Evolutionary conservation across 495 filamentous ascomycete genomes (phyloP).

Genomic region (Hypoxylon trugodes): DNA sequence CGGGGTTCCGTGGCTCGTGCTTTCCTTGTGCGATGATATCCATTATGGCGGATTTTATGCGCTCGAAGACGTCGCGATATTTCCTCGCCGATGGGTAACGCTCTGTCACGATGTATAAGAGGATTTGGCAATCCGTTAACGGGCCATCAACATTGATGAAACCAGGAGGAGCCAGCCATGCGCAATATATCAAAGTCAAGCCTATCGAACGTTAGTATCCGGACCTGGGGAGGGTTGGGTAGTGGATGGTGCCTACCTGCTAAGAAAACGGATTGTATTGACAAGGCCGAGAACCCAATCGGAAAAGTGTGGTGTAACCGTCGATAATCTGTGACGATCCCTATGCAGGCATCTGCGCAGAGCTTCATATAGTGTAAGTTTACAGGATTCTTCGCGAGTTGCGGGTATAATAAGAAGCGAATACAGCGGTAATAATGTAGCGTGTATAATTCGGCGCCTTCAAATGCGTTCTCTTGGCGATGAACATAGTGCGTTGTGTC

Average conservation of each 20-base stretch:
- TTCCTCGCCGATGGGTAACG: constrained; percentile 61
- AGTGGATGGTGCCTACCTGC: constrained; percentile 46
- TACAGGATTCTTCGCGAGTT: constrained; percentile 57
- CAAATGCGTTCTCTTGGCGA: constrained; percentile 57
- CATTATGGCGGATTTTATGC: constrained; percentile 44
- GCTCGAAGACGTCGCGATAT: constrained; percentile 64
- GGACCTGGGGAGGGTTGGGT: neutral
- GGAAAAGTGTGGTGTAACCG: constrained; percentile 60
- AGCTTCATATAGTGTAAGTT: constrained; percentile 61
- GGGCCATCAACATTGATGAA: constrained; percentile 39
- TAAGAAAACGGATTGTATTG: constrained; percentile 65
- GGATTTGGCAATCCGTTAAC: constrained; percentile 55
- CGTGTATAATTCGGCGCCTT: constrained; percentile 60
- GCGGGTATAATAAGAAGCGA: constrained; percentile 61
- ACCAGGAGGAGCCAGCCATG: constrained; percentile 42
- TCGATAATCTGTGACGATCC: constrained; percentile 62
- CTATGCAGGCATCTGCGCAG: constrained; percentile 59
- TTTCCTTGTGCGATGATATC: constrained; percentile 42
- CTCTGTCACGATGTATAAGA: constrained; percentile 64
- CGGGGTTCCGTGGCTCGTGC: constrained; percentile 43
- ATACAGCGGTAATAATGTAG: constrained; percentile 63
- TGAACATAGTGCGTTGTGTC: constrained; percentile 47
- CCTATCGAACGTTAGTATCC: constrained; percentile 17
- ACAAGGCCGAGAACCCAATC: constrained; percentile 62
- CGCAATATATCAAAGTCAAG: constrained; percentile 47